A percentile compares a stretch with the other conserved stretches of the same genome.
phyloP scores from a whole-genome alignment of 1,139 yeast species.

The Starmera stellimalicola region DNA sequence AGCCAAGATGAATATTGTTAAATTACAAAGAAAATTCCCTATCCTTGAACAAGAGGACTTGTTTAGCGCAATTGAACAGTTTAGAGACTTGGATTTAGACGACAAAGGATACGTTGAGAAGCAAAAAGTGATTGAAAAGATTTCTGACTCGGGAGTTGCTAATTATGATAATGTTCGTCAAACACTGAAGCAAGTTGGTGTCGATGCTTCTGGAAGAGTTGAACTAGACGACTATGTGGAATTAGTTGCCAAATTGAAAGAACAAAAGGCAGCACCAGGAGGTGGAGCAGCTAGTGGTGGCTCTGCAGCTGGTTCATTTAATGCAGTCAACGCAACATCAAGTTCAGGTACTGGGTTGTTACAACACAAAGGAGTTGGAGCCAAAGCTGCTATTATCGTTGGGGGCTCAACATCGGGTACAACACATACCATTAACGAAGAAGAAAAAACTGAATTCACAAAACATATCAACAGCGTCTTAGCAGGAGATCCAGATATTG shows the following conservation, averaged over 20 bases:
- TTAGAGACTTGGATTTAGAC: slow-evolving; percentile 73
- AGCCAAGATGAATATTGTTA: slow-evolving; percentile 54
- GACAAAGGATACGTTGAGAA: slow-evolving; percentile 97
- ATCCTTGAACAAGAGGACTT: slow-evolving; percentile 77
- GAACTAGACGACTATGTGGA: slow-evolving; percentile 95
- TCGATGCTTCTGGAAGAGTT: slow-evolving; percentile 95
- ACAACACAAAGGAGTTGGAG: slow-evolving; percentile 42
- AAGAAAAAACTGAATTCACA: slow-evolving; percentile 92
- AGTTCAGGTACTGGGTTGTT: slow-evolving; percentile 14
- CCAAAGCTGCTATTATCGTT: slow-evolving; percentile 62
- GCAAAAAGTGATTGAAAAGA: slow-evolving; percentile 77
- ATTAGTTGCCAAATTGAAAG: slow-evolving; percentile 63
- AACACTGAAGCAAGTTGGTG: slow-evolving; percentile 80
- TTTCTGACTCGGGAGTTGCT: slow-evolving; percentile 70
- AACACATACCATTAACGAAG: slow-evolving; percentile 96
- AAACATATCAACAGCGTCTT: slow-evolving; percentile 90
- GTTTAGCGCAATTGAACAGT: slow-evolving; percentile 74
- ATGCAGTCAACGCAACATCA: background rate
- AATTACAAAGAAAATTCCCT: slow-evolving; percentile 71
- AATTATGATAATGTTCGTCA: slow-evolving; percentile 91
- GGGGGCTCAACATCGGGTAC: slow-evolving; percentile 82
- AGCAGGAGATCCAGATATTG: slow-evolving; percentile 84
- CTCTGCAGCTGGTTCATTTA: slow-evolving; percentile 15
- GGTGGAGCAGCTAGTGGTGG: slow-evolving; percentile 17
- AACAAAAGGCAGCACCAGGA: slow-evolving; percentile 26